Conservation (phyloP, 768 basidiomycete genomes). For the Sarcodon aspratus region DNA sequence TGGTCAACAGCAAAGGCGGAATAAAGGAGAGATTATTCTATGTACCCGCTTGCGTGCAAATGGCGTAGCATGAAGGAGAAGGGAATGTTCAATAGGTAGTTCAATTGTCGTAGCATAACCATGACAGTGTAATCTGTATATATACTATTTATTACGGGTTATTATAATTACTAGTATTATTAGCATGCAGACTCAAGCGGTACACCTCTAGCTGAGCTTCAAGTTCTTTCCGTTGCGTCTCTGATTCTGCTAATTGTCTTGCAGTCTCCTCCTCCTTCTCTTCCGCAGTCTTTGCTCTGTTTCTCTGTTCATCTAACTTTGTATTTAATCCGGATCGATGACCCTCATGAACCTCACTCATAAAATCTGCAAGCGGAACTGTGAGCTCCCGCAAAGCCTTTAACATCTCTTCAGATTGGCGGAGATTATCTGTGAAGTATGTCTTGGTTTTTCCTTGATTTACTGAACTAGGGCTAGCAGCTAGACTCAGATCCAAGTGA, state of each 20-base stretch:
- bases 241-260: background rate
- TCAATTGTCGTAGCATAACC: too few species aligned
- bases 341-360: background rate
- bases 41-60: background rate
- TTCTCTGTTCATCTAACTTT: background rate
- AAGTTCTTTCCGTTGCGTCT: background rate
- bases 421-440: background rate
- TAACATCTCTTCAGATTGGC: background rate
- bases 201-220: background rate
- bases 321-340: background rate
- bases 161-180: background rate
- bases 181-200: background rate
- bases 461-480: background rate
- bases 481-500: background rate
- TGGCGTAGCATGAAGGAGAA: background rate
- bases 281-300: background rate
- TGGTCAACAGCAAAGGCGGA: constrained; percentile 35
- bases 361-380: background rate
- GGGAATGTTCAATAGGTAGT: too few species aligned
- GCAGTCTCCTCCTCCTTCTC: background rate
- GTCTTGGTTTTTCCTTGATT: background rate
- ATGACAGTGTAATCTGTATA: background rate
- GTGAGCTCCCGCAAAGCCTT: background rate
- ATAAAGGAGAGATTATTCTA: background rate
- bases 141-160: background rate